Conservation (phyloP, 345 rosid genomes). For the Schrenkiella parvula region DNA sequence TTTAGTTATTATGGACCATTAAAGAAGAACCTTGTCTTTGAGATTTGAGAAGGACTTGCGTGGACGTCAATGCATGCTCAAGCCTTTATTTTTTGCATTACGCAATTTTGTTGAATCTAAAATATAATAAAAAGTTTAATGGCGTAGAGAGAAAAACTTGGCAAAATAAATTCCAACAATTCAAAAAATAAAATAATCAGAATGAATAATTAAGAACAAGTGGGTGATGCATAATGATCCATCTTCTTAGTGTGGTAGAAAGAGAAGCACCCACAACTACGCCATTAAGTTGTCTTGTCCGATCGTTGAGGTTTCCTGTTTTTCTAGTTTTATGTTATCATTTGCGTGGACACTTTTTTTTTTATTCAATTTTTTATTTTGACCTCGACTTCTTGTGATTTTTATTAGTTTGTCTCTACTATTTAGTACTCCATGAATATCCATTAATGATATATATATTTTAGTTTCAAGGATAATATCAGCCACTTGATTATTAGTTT, state of each 20-base stretch:
- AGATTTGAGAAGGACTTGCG: conserved; percentile 32
- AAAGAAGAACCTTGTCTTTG: conserved; percentile 15
- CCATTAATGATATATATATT: neutral
- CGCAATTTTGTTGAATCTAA: conserved; percentile 8
- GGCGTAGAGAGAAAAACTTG: conserved; percentile 15
- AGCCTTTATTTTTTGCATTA: conserved; percentile 5
- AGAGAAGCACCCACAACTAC: conserved; percentile 25
- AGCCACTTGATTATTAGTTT: neutral
- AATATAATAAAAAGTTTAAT: conserved; percentile 11
- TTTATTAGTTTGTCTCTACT: neutral
- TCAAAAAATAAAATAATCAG: neutral
- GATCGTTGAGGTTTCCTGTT: neutral
- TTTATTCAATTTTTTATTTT: neutral
- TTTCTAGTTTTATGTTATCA: neutral
- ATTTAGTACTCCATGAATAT: neutral
- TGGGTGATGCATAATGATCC: conserved; percentile 30
- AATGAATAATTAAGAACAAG: conserved; percentile 5
- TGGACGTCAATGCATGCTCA: conserved; percentile 32
- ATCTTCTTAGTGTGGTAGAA: conserved; percentile 29
- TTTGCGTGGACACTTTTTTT: neutral
- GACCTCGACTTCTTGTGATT: neutral
- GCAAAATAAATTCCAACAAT: neutral
- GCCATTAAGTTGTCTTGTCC: conserved; percentile 19
- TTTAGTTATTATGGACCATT: conserved; percentile 9
- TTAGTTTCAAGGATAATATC: neutral